phyloP scores from a whole-genome alignment of 2,329 filamentous ascomycete species.

The Neurospora sp. region DNA sequence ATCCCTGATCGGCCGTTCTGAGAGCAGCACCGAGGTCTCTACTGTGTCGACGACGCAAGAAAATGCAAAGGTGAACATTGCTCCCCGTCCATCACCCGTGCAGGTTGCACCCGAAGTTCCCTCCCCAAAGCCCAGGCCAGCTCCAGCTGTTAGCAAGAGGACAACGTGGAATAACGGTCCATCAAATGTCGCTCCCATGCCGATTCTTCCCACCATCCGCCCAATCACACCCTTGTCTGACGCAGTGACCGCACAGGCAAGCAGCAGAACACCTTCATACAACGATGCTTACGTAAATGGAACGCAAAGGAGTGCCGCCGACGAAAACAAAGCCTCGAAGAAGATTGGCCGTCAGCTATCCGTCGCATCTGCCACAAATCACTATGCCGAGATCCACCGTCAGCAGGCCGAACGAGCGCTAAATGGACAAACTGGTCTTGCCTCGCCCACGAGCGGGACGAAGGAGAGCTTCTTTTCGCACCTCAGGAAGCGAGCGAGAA shows the following conservation, averaged over 20 bases:
- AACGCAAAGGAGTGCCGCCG: constrained; percentile 26
- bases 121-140: constrained; percentile 37
- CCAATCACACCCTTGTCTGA: constrained; percentile 96
- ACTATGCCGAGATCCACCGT: constrained; percentile 82
- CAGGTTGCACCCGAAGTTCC: constrained; percentile 24
- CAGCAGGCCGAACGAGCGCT: constrained; percentile 86
- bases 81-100: constrained; percentile 33
- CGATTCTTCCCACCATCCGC: constrained; percentile 86
- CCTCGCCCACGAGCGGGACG: constrained; percentile 67
- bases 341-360: constrained; percentile 95
- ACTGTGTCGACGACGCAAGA: constrained; percentile 36
- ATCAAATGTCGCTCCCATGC: constrained; percentile 79
- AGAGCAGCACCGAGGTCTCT: constrained; percentile 51
- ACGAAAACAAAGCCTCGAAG: constrained; percentile 62
- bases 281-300: constrained; percentile 37
- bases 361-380: constrained; percentile 81
- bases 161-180: constrained; percentile 87
- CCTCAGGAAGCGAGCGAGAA: constrained; percentile 80
- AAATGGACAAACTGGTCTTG: constrained; percentile 68
- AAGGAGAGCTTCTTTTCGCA: constrained; percentile 99
- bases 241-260: constrained; percentile 81
- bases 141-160: constrained; percentile 62
- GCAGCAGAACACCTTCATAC: constrained; percentile 48
- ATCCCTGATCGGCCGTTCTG: constrained; percentile 76
- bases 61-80: constrained; percentile 19